Evolutionary conservation across 306 rosid species (phyloP), one percentile per base, ranked within the genome.

Genomic region (Rosa multiflora): DNA sequence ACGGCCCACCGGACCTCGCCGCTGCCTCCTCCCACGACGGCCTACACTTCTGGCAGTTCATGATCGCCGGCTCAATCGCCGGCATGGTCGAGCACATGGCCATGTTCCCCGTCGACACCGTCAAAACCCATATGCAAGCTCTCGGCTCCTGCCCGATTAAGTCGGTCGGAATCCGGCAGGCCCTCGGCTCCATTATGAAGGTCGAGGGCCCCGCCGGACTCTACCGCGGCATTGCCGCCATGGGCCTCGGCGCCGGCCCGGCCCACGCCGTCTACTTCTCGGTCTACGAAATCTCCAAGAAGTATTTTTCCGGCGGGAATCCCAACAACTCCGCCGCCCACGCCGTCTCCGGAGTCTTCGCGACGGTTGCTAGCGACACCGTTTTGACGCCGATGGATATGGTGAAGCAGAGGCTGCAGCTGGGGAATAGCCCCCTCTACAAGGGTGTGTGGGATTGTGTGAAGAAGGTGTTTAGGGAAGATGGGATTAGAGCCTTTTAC

Each of bases 221-320:
- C 44, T 93, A 93, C 85, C 90, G 97, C 5, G 98, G 98, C 52
- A 93, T 91, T 13, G 97, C 86, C 7, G 98, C 98, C 5, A 93
- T 93, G 97, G 94, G 88, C 51, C 94, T 93, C 5, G 98, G 98
- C 47, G 98, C 98, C 0, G 98, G 98, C 1, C 98, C 98, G 1
- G 97, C 98, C 14, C 98, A 93, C 52, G 98, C 98, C 1, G 93
- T 93, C 37, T 91, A 93, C 79, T 93, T 93, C 63, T 91, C 94
- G 5, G 80, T 88, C 37, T 91, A 91, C 58, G 98, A 93, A 82
- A 37, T 76, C 17, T 82, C 87, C 61, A 93, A 93, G 88, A 87
- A 90, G 71, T 83, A 48, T 4, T 90, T 93, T 51, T 89, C 94
- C 3, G 70, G 73, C 0, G 91, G 93, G 26, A 81, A 84, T 70